phyloP scores from a whole-genome alignment of 2,329 filamentous ascomycete genomes.

The Aspergillus terreus region DNA sequence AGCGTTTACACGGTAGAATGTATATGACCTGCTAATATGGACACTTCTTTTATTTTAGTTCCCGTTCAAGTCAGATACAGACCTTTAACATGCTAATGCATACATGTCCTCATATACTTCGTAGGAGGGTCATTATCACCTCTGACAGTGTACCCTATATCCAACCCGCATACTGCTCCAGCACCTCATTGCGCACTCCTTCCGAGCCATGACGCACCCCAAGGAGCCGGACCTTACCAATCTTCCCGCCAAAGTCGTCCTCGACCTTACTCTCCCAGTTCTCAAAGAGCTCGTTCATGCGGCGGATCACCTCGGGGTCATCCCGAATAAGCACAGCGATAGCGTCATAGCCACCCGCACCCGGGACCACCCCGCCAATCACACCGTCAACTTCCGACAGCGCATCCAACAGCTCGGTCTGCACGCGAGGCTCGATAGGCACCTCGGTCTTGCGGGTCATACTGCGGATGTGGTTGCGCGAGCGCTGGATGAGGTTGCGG shows the following conservation, averaged over 20 bases:
- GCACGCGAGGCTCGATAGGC: slow-evolving; percentile 82
- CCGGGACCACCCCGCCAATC: slow-evolving; percentile 86
- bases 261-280: slow-evolving; percentile 57
- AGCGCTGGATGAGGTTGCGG: slow-evolving; percentile 48
- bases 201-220: slow-evolving; percentile 46
- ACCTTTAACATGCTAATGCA: too few relatives aligned
- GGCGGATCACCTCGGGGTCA: slow-evolving; percentile 58
- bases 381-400: slow-evolving; percentile 71
- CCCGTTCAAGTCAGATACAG: too few relatives aligned
- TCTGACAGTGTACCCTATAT: neutral
- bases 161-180: slow-evolving; percentile 39
- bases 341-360: slow-evolving; percentile 91
- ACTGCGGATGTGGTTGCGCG: slow-evolving; percentile 62
- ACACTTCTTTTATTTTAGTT: too few relatives aligned
- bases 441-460: slow-evolving; percentile 75
- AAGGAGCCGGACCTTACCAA: slow-evolving; percentile 43
- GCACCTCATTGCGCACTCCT: slow-evolving; percentile 40
- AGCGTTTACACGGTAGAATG: too few relatives aligned
- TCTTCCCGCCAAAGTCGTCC: slow-evolving; percentile 43
- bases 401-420: slow-evolving; percentile 80
- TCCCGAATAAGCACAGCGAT: slow-evolving; percentile 76
- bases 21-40: too few relatives aligned
- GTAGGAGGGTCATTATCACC: neutral
- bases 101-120: neutral
- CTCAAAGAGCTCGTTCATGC: slow-evolving; percentile 60